A percentile compares a stretch with the other conserved stretches of the same genome.
These are phyloP conservation scores for Adansonia digitata DNA, from an alignment of 345 rosid genomes.

Conservation along the genomic window DNA sequence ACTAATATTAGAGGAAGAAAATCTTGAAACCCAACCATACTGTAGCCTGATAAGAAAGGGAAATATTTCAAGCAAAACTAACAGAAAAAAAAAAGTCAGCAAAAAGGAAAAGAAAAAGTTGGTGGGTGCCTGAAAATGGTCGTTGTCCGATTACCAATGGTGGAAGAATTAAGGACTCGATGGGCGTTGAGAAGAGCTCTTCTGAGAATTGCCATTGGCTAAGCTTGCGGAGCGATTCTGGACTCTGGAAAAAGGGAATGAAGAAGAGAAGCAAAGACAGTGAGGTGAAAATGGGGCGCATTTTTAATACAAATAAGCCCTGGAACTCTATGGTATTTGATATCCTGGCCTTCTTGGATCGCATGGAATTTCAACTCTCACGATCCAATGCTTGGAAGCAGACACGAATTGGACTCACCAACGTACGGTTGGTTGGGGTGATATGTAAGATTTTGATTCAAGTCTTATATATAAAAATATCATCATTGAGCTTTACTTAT, in stretches of 20 bases:
- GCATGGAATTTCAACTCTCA: too few relatives aligned
- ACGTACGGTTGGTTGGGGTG: too few relatives aligned
- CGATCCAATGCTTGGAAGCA: too few relatives aligned
- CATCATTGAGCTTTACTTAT: too few relatives aligned
- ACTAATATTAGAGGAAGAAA: constrained; percentile 31
- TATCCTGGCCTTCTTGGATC: too few relatives aligned
- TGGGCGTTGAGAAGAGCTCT: constrained; percentile 37
- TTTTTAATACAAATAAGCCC: too few relatives aligned
- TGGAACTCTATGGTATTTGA: too few relatives aligned
- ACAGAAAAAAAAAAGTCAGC: background rate
- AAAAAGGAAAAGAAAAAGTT: background rate
- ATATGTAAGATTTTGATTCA: too few relatives aligned
- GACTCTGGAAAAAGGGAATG: background rate
- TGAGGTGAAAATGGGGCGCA: too few relatives aligned
- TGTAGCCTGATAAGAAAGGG: constrained; percentile 36
- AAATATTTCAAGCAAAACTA: background rate
- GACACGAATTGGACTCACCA: too few relatives aligned
- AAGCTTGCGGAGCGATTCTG: background rate
- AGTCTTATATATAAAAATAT: too few relatives aligned
- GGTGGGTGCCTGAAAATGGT: constrained; percentile 20
- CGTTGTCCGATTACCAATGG: constrained; percentile 18
- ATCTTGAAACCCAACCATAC: constrained; percentile 34
- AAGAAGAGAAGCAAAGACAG: too few relatives aligned
- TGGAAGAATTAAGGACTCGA: constrained; percentile 38
- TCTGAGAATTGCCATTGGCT: constrained; percentile 36